These are phyloP conservation scores for Emmonsiellopsis sp. DNA, from an alignment of 2,329 filamentous ascomycete species.

Conservation along the genomic window DNA sequence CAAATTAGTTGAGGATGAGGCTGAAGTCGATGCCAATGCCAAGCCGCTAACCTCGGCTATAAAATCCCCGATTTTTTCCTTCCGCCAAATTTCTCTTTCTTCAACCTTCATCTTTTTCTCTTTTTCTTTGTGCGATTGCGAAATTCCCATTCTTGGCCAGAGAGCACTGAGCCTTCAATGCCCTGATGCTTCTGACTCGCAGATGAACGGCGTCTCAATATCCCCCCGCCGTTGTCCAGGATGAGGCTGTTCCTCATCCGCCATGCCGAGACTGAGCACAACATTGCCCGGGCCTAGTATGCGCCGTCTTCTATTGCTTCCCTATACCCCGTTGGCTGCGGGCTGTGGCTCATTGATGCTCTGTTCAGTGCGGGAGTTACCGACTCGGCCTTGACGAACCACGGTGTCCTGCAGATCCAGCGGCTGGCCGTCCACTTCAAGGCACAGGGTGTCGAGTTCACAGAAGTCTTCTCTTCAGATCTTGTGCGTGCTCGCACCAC, in stretches of 20 bases:
- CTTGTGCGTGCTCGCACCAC: constrained; percentile 58
- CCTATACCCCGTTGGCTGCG: background rate
- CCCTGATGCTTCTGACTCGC: background rate
- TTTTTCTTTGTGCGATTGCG: background rate
- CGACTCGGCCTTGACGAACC: constrained; percentile 69
- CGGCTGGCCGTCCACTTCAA: constrained; percentile 60
- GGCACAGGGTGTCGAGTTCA: constrained; percentile 54
- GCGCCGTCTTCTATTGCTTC: constrained; percentile 1
- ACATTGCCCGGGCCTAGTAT: constrained; percentile 50
- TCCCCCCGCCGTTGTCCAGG: background rate
- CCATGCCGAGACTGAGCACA: constrained; percentile 85
- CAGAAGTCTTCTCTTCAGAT: constrained; percentile 66
- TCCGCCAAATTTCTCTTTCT: background rate
- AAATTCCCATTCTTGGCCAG: background rate
- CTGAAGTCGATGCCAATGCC: background rate
- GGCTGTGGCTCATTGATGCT: background rate
- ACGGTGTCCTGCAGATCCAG: constrained; percentile 70
- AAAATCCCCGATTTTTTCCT: background rate
- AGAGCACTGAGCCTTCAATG: background rate
- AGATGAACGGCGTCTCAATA: background rate
- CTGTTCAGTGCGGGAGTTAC: constrained; percentile 59
- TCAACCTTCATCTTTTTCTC: background rate
- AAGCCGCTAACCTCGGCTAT: background rate
- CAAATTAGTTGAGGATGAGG: background rate
- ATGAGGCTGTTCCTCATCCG: constrained; percentile 68